These are phyloP conservation scores for Dryas octopetala DNA, from an alignment of 306 rosid species.

Conservation along the genomic window DNA sequence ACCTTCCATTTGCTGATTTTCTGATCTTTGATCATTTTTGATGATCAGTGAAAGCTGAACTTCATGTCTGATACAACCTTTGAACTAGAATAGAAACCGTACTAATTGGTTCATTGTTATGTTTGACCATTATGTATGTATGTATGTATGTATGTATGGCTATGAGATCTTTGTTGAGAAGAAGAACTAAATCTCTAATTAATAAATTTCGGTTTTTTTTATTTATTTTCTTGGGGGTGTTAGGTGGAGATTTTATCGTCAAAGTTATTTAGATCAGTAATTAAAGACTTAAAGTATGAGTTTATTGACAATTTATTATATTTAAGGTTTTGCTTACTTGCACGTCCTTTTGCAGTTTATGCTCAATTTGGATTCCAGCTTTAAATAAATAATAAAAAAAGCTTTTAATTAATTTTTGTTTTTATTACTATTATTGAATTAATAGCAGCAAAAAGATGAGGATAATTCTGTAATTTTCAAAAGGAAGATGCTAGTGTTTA, in stretches of 20 bases:
- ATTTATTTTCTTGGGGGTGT: slow-evolving; percentile 17
- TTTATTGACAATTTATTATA: neutral
- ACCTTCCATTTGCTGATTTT: neutral
- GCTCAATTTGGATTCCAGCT: neutral
- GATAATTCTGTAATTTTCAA: no score
- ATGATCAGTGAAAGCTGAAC: neutral
- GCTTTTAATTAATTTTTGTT: neutral
- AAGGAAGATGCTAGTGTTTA: no score
- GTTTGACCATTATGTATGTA: neutral
- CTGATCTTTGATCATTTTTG: neutral
- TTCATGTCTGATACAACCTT: neutral
- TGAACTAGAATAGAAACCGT: no score
- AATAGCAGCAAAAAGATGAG: neutral
- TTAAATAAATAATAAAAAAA: neutral
- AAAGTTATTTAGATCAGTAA: neutral
- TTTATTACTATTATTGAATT: neutral
- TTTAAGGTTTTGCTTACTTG: neutral
- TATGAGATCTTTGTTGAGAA: slow-evolving; percentile 6
- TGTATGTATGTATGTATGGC: no score
- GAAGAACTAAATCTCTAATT: neutral
- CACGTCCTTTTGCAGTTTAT: neutral
- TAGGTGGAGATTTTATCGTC: slow-evolving; percentile 26
- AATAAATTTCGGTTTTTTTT: neutral
- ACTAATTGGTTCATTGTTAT: slow-evolving; percentile 1
- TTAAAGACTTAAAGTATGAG: neutral